Conservation (phyloP, 2,329 filamentous ascomycete species). For the Neofusicoccum cordaticola region DNA sequence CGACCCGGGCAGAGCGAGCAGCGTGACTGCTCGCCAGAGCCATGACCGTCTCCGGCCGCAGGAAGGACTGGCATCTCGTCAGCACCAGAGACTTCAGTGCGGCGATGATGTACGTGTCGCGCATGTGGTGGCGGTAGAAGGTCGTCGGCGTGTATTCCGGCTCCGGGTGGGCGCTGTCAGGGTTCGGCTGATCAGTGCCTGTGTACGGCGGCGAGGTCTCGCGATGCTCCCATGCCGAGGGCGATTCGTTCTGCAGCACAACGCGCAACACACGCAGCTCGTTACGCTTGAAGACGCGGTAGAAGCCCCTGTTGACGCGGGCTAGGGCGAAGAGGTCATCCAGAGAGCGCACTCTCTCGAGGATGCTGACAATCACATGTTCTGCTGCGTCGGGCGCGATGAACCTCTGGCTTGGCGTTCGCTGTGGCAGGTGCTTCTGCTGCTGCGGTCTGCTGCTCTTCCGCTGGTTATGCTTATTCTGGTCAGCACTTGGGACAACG, state of each 20-base stretch:
- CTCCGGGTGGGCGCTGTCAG: constrained; percentile 43
- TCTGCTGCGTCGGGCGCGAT: constrained; percentile 48
- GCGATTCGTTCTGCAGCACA: constrained; percentile 52
- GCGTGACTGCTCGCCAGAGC: constrained; percentile 51
- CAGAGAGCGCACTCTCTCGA: constrained; percentile 48
- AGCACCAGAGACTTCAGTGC: constrained; percentile 57
- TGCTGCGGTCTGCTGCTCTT: neutral
- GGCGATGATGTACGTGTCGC: constrained; percentile 53
- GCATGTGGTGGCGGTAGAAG: constrained; percentile 52
- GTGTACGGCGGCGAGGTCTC: constrained; percentile 56
- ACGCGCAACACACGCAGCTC: constrained; percentile 54
- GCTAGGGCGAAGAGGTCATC: constrained; percentile 57
- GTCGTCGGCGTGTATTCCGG: constrained; percentile 53
- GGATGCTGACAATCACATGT: constrained; percentile 51
- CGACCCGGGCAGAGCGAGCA: constrained; percentile 50
- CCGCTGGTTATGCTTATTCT: constrained; percentile 2
- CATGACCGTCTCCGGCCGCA: constrained; percentile 55
- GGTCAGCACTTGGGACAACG: neutral
- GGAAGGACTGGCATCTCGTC: constrained; percentile 52
- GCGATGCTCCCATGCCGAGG: constrained; percentile 59
- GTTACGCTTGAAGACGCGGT: constrained; percentile 56
- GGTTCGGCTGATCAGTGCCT: constrained; percentile 28
- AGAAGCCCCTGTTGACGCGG: constrained; percentile 55
- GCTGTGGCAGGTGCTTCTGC: neutral
- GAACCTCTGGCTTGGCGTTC: constrained; percentile 21